These are phyloP conservation scores for Talaromyces ruber DNA, from an alignment of 495 filamentous ascomycete genomes.

Conservation along the genomic window DNA sequence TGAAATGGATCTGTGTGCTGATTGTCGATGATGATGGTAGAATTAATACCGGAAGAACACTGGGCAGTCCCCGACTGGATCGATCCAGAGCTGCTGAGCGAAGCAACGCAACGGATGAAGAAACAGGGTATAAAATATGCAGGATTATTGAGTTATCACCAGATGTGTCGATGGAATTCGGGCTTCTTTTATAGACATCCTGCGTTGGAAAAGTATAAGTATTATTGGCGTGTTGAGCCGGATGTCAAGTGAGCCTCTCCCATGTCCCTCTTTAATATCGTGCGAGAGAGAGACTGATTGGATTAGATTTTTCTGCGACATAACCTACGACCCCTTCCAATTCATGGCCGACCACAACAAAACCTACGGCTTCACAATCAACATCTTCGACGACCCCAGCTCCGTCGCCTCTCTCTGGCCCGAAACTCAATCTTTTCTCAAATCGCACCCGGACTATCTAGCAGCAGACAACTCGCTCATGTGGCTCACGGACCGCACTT, in stretches of 20 bases:
- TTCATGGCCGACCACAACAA: slow-evolving; percentile 97
- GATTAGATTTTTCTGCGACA: slow-evolving; percentile 86
- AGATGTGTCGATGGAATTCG: slow-evolving; percentile 99
- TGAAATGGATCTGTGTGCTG: neutral
- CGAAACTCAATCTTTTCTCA: slow-evolving; percentile 80
- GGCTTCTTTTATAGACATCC: slow-evolving; percentile 97
- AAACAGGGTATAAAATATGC: slow-evolving; percentile 87
- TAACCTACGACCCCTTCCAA: slow-evolving; percentile 98
- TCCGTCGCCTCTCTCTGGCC: slow-evolving; percentile 88
- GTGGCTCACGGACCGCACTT: slow-evolving; percentile 74
- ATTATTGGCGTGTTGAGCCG: slow-evolving; percentile 99
- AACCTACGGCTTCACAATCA: slow-evolving; percentile 98
- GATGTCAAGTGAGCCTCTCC: slow-evolving; percentile 60
- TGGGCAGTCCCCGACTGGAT: slow-evolving; percentile 94
- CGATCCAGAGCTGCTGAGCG: slow-evolving; percentile 71
- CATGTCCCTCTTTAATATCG: neutral
- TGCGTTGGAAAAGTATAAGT: slow-evolving; percentile 68
- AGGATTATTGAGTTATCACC: slow-evolving; percentile 80
- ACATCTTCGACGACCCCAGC: slow-evolving; percentile 84
- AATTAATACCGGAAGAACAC: slow-evolving; percentile 86
- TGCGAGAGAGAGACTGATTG: neutral
- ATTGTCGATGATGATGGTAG: slow-evolving; percentile 22
- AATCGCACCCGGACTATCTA: slow-evolving; percentile 72
- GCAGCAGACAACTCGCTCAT: slow-evolving; percentile 74
- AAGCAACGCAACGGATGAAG: slow-evolving; percentile 72